Percentiles rank a stretch among this genome's conserved stretches.
These are phyloP conservation scores for Picea sitchensis DNA, from an alignment of 75 land plant species.

Conservation along the genomic window DNA sequence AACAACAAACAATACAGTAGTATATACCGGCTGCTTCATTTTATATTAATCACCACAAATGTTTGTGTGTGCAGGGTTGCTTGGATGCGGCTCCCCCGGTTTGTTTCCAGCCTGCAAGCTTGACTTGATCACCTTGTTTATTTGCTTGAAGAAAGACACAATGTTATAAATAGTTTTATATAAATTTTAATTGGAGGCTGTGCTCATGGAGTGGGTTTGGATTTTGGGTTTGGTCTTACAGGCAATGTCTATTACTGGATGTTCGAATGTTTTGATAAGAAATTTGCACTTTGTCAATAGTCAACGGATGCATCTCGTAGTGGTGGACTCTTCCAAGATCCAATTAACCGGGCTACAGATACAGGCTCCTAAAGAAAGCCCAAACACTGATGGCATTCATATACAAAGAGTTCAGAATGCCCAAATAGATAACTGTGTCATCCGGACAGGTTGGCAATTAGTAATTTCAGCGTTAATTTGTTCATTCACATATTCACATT, in stretches of 20 bases:
- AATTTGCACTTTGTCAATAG: slow-evolving; percentile 26
- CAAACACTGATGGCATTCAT: slow-evolving; percentile 85
- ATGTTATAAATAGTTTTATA: no score
- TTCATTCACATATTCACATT: no score
- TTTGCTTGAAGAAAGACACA: no score
- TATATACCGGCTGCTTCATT: no score
- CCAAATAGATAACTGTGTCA: slow-evolving; percentile 21
- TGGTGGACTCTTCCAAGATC: slow-evolving; percentile 36
- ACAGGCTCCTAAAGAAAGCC: slow-evolving; percentile 60
- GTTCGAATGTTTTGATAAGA: slow-evolving; percentile 17
- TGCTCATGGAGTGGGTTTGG: no score
- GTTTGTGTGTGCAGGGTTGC: no score
- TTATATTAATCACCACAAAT: no score
- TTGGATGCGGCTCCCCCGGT: no score
- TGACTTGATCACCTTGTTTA: not conserved
- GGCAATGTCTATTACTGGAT: slow-evolving; percentile 25
- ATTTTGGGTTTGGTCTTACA: slow-evolving; percentile 4
- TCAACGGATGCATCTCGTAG: slow-evolving; percentile 42
- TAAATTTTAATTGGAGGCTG: not conserved
- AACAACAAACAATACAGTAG: no score
- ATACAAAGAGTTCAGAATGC: slow-evolving; percentile 19
- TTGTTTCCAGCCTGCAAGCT: not conserved
- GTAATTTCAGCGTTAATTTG: no score
- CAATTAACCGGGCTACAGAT: slow-evolving; percentile 23
- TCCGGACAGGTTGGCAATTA: slow-evolving; percentile 19